A percentile compares a stretch with the other conserved stretches of the same genome.
Conservation (phyloP, 768 basidiomycete genomes). For the Agrocybe pediades region DNA sequence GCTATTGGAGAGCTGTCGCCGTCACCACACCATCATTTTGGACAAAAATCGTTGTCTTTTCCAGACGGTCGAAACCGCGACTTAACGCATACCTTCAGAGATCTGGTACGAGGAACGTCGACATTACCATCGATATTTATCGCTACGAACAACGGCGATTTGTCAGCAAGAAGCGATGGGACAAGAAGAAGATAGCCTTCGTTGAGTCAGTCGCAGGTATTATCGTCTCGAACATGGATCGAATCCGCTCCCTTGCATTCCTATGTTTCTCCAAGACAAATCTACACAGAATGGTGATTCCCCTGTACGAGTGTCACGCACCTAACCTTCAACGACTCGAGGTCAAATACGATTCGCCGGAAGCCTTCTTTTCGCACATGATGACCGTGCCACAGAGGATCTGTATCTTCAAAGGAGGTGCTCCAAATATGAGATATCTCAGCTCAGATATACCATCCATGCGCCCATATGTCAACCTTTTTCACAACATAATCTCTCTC, state of each 20-base stretch:
- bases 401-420: conserved; percentile 20
- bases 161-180: not conserved
- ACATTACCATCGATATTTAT: conserved; percentile 31
- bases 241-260: conserved; percentile 28
- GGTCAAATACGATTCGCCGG: conserved; percentile 16
- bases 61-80: conserved; percentile 24
- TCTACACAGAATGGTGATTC: conserved; percentile 21
- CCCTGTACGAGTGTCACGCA: conserved; percentile 12
- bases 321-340: conserved; percentile 28
- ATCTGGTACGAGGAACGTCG: conserved; percentile 23
- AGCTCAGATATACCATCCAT: conserved; percentile 26
- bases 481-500: conserved; percentile 33
- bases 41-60: conserved; percentile 35
- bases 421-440: conserved; percentile 24
- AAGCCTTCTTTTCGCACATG: no score
- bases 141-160: conserved; percentile 28
- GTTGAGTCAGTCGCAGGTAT: conserved; percentile 1
- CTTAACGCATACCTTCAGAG: conserved; percentile 30
- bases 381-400: no score
- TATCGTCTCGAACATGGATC: conserved; percentile 18
- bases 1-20: conserved; percentile 39
- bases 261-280: conserved; percentile 24
- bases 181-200: not conserved
- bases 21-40: conserved; percentile 39
- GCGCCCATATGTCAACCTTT: conserved; percentile 19